Evolutionary conservation across 306 rosid species (phyloP), one percentile per base, ranked within the genome.

Genomic region (Cyclanthera cordifolia): DNA sequence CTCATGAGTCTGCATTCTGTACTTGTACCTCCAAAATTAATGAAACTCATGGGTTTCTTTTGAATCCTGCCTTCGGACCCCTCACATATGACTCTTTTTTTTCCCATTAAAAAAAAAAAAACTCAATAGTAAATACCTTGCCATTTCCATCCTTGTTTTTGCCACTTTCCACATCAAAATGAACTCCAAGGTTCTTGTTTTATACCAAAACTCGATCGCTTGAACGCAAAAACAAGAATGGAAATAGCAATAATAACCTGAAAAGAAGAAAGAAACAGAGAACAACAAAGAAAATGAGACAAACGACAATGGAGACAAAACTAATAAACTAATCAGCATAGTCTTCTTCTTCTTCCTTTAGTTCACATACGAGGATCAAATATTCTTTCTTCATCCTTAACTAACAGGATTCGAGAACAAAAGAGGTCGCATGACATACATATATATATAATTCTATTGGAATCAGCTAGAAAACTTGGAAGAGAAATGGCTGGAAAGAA

Each of bases 111-210:
- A 15, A 50, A 12, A 52, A 61, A 14, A 30, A 48, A 37, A 37
- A 34, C 13, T 21, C 12, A 6, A 34, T 13, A 70, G 32, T 27
- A 46, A 56, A 34, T 56, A 74, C 71, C 72, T 61, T 53, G 73
- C 79, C 77, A 84, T 86, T 87, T 89, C 85, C 86, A 84, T 82
- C 82, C 78, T 81, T 87, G 92, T 84, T 85, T 87, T 84, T 80
- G 61, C 49, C 39, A 27, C 54, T 15, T 65, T 37, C 12, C 43
- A 6, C 43, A 37, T 8, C 43, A 37, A 37, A 37, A 37, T 2
- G 12, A 37, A 37, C 43, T 37, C 43, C 43, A 37, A 37, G 11
- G 43, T 37, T 37, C 43, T 7, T 8, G 11, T 37, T 37, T 37
- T 37, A 37, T 11, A 37, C 43, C 43, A 37, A 37, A 37, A 37